Conservation (phyloP, 768 basidiomycete species). For the Naematelia aurantialba region DNA sequence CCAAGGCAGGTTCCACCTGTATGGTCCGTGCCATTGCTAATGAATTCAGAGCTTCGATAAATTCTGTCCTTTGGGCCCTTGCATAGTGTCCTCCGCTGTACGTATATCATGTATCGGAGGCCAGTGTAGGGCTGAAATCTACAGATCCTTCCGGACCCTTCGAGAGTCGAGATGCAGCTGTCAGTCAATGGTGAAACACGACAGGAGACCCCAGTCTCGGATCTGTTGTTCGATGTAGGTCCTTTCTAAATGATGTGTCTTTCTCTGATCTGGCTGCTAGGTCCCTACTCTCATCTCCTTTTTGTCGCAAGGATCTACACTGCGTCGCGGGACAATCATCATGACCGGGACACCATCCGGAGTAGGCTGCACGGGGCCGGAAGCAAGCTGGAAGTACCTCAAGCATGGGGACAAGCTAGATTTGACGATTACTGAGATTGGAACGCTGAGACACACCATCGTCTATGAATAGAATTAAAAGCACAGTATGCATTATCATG, state of each 20-base stretch:
- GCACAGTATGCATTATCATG: no score
- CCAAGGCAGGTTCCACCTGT: constrained; percentile 7
- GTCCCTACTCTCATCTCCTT: constrained; percentile 55
- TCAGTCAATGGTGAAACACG: constrained; percentile 16
- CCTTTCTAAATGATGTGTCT: neutral
- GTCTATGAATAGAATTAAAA: constrained; percentile 13
- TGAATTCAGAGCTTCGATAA: constrained; percentile 42
- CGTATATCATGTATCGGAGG: neutral
- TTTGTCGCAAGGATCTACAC: constrained; percentile 78
- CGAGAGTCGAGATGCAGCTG: constrained; percentile 25
- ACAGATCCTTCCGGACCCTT: constrained; percentile 23
- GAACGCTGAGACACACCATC: constrained; percentile 16
- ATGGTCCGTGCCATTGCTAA: constrained; percentile 3
- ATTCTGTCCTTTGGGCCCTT: constrained; percentile 46
- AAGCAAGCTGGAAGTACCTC: neutral
- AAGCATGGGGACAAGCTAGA: constrained; percentile 11
- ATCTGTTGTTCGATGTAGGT: constrained; percentile 17
- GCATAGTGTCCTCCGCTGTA: constrained; percentile 27
- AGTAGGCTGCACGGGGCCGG: constrained; percentile 55
- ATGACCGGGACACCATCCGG: constrained; percentile 69
- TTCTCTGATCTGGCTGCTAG: neutral
- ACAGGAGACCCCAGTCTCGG: constrained; percentile 8
- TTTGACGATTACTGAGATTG: constrained; percentile 8
- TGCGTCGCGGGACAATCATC: constrained; percentile 75
- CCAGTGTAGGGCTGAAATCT: neutral